phyloP scores from a whole-genome alignment of 1,284 basidiomycete genomes.

The Cryptococcus sp. region DNA sequence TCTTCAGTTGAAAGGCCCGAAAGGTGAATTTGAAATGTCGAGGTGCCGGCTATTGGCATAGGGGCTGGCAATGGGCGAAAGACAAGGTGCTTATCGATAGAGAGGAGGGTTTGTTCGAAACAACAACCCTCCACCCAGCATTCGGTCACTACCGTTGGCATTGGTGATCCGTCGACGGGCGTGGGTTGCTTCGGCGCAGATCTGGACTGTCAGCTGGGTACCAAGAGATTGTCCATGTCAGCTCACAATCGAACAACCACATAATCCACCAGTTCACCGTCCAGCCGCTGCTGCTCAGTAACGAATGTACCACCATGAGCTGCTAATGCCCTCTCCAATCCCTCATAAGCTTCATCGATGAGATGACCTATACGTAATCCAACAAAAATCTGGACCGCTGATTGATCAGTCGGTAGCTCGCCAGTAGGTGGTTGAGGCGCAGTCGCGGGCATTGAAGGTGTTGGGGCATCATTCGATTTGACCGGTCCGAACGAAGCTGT shows the following conservation, averaged over 20 bases:
- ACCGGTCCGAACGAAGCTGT: slow-evolving; percentile 24
- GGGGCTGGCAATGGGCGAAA: slow-evolving; percentile 33
- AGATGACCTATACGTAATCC: slow-evolving; percentile 37
- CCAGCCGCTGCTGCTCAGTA: slow-evolving; percentile 24
- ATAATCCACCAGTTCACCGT: slow-evolving; percentile 37
- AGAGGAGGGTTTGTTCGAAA: slow-evolving; percentile 29
- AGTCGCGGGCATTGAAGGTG: slow-evolving; percentile 3
- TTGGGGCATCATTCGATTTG: slow-evolving; percentile 1
- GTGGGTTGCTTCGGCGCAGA: not conserved
- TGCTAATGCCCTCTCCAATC: slow-evolving; percentile 32
- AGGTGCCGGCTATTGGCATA: slow-evolving; percentile 33
- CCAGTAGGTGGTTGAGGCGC: not conserved
- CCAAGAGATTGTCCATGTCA: not conserved
- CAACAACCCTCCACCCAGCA: slow-evolving; percentile 47
- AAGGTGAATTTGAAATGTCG: slow-evolving; percentile 29
- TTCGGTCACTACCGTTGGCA: slow-evolving; percentile 37
- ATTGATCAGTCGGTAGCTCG: not conserved
- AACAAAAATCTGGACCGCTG: slow-evolving; percentile 24
- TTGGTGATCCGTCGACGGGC: slow-evolving; percentile 1
- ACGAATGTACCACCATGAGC: slow-evolving; percentile 31
- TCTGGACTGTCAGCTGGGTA: not conserved
- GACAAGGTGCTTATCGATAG: slow-evolving; percentile 33
- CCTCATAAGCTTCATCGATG: slow-evolving; percentile 29
- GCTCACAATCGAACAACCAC: slow-evolving; percentile 43
- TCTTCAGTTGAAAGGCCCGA: slow-evolving; percentile 35